A percentile compares a stretch with the other conserved stretches of the same genome.
These are phyloP conservation scores for Lantana camara DNA, from an alignment of 257 asterid species.

Conservation along the genomic window DNA sequence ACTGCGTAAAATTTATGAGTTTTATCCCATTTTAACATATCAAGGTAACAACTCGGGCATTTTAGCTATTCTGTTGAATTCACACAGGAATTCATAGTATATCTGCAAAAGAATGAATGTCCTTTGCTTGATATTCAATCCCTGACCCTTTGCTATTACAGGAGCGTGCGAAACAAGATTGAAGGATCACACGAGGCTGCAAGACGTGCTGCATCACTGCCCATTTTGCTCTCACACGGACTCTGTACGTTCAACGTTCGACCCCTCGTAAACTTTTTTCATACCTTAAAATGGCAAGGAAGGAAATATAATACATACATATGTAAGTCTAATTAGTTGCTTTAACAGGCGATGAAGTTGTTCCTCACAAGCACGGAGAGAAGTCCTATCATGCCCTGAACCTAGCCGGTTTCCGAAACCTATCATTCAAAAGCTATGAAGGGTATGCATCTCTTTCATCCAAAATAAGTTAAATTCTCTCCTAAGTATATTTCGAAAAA, in stretches of 20 bases:
- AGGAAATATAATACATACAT: background rate
- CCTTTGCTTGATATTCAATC: slow-evolving; percentile 14
- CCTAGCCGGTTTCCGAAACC: slow-evolving; percentile 76
- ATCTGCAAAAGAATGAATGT: background rate
- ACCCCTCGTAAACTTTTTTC: background rate
- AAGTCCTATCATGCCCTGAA: slow-evolving; percentile 67
- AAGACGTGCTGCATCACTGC: slow-evolving; percentile 91
- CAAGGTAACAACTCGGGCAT: background rate
- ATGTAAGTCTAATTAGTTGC: slow-evolving; percentile 11
- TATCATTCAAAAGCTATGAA: slow-evolving; percentile 66
- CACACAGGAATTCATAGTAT: background rate
- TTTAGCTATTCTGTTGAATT: background rate
- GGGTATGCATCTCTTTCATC: slow-evolving; percentile 48
- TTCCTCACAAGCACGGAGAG: slow-evolving; percentile 77
- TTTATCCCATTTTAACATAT: background rate
- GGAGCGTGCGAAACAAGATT: slow-evolving; percentile 68
- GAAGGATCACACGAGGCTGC: slow-evolving; percentile 84
- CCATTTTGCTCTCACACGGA: slow-evolving; percentile 90
- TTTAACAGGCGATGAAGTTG: slow-evolving; percentile 76
- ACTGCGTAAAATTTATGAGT: background rate
- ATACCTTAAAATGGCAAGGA: background rate
- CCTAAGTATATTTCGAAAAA: background rate
- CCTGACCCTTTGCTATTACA: slow-evolving; percentile 36
- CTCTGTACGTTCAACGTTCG: slow-evolving; percentile 50
- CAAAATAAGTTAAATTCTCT: background rate